These are phyloP conservation scores for Suillus cothurnatus DNA, from an alignment of 768 basidiomycete genomes.

Conservation along the genomic window DNA sequence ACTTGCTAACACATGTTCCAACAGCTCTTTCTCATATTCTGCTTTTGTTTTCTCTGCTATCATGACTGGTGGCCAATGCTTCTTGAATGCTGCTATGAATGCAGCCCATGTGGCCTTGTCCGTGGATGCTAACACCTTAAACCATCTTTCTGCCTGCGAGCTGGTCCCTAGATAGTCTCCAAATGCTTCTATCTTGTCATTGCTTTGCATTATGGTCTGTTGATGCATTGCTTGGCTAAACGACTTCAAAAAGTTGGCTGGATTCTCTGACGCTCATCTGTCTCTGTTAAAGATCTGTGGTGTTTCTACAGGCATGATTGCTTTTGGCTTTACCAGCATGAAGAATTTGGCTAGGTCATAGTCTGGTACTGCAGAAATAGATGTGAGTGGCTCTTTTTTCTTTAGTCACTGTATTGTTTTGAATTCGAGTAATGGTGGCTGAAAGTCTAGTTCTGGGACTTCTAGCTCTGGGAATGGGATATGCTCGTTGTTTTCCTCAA, in stretches of 20 bases:
- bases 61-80: too few species aligned
- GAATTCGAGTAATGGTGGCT: fast-evolving
- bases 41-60: too few species aligned
- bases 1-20: too few species aligned
- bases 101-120: too few species aligned
- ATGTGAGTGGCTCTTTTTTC: too few species aligned
- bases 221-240: not conserved
- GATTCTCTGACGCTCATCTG: not conserved
- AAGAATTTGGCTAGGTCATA: not conserved
- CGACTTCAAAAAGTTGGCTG: not conserved
- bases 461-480: not conserved
- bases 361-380: not conserved
- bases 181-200: too few species aligned
- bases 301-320: not conserved
- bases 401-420: fast-evolving
- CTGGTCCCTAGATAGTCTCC: too few species aligned
- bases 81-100: too few species aligned
- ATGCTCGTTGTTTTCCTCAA: not conserved
- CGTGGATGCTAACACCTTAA: too few species aligned
- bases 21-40: too few species aligned
- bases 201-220: not conserved
- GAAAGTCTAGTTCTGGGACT: not conserved
- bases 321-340: fast-evolving
- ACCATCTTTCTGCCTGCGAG: too few species aligned
- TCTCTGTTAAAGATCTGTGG: not conserved